phyloP scores from a whole-genome alignment of 2,329 filamentous ascomycete genomes.

The Calonectria fujianensis region DNA sequence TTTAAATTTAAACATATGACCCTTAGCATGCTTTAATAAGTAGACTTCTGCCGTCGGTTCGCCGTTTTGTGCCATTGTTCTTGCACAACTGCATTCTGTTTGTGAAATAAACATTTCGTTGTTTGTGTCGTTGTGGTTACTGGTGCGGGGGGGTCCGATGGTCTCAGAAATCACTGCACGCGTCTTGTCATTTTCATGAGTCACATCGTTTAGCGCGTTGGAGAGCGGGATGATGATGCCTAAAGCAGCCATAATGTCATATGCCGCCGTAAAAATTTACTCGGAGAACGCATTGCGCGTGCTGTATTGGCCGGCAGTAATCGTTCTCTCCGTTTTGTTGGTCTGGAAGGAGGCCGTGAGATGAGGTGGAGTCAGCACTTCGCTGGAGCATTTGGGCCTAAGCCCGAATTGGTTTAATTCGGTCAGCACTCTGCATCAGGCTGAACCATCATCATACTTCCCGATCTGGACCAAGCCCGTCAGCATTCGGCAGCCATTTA shows the following conservation, averaged over 20 bases:
- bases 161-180: not conserved
- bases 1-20: too few species aligned
- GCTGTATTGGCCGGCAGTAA: not conserved
- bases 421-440: slow-evolving; percentile 28
- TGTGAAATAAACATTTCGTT: too few species aligned
- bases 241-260: not conserved
- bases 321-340: not conserved
- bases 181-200: not conserved
- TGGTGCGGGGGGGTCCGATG: not conserved
- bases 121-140: not conserved
- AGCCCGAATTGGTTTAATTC: slow-evolving; percentile 23
- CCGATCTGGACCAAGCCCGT: slow-evolving; percentile 33
- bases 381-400: not conserved
- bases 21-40: too few species aligned
- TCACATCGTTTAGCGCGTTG: not conserved
- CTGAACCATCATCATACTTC: not conserved
- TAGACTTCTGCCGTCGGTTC: too few species aligned
- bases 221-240: not conserved
- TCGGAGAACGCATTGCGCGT: not conserved
- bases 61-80: too few species aligned
- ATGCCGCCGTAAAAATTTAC: not conserved
- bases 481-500: slow-evolving; percentile 33
- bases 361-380: not conserved
- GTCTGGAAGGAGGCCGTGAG: not conserved
- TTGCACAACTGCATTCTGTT: too few species aligned